phyloP scores from a whole-genome alignment of 2,329 filamentous ascomycete species.

The Tricladium varicosporioides region DNA sequence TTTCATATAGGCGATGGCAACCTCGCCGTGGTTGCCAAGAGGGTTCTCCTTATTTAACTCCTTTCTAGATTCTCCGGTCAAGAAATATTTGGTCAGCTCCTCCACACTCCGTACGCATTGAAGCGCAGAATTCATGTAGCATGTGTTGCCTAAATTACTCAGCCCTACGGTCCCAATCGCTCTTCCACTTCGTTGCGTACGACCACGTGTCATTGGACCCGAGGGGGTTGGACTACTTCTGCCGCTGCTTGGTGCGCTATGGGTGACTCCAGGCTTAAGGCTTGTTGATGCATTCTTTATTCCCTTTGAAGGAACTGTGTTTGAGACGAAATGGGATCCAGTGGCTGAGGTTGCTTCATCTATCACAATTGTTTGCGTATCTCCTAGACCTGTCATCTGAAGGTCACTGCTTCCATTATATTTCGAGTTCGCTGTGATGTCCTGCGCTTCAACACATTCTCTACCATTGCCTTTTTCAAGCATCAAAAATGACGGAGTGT shows the following conservation, averaged over 20 bases:
- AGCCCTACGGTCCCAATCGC: slow-evolving; percentile 77
- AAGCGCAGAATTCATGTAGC: slow-evolving; percentile 97
- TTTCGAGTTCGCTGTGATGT: slow-evolving; percentile 70
- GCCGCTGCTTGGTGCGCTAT: slow-evolving; percentile 54
- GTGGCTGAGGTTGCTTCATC: slow-evolving; percentile 63
- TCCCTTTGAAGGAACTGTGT: slow-evolving; percentile 20
- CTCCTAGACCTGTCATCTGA: slow-evolving; percentile 63
- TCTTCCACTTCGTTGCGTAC: slow-evolving; percentile 66
- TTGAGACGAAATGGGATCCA: too few species aligned
- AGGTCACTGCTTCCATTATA: slow-evolving; percentile 75
- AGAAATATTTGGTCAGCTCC: slow-evolving; percentile 89
- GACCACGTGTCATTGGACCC: slow-evolving; percentile 66
- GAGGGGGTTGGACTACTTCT: slow-evolving; percentile 65
- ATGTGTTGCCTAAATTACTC: slow-evolving; percentile 91
- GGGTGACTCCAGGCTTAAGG: slow-evolving; percentile 20
- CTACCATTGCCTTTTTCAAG: slow-evolving; percentile 63
- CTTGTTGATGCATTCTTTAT: slow-evolving; percentile 22
- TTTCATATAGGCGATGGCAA: slow-evolving; percentile 79
- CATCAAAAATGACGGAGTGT: slow-evolving; percentile 57
- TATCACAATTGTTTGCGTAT: slow-evolving; percentile 75
- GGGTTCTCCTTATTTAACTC: slow-evolving; percentile 87
- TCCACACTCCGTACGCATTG: slow-evolving; percentile 94
- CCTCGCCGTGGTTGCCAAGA: slow-evolving; percentile 78
- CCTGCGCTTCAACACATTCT: slow-evolving; percentile 60
- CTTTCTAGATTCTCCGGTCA: slow-evolving; percentile 68